phyloP scores from a whole-genome alignment of 192 early-diverging fungal genomes.

The Dispira simplex region DNA sequence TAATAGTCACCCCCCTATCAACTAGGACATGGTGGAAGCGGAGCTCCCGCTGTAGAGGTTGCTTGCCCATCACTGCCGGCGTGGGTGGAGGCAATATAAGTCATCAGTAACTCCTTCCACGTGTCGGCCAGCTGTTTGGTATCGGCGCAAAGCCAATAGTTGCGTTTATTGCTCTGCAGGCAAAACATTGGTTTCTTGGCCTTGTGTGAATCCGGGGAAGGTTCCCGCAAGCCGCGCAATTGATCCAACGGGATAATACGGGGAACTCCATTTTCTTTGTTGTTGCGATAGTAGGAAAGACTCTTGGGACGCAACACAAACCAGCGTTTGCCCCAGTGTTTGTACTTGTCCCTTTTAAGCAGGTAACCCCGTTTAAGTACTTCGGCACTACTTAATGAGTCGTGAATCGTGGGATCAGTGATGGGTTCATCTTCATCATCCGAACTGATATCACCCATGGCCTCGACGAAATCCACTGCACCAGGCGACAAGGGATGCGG shows the following conservation, averaged over 20 bases:
- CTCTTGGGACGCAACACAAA: conserved; percentile 29
- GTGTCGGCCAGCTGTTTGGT: neutral
- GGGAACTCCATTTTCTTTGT: conserved; percentile 27
- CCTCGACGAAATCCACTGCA: too few relatives aligned
- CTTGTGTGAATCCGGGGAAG: conserved; percentile 26
- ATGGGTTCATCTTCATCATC: neutral
- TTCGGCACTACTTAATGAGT: neutral
- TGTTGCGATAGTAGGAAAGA: conserved; percentile 27
- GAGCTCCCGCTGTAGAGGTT: too few relatives aligned
- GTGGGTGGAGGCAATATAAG: neutral
- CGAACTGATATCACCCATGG: neutral
- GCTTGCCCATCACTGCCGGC: too few relatives aligned
- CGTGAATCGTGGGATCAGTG: neutral
- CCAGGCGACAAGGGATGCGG: too few relatives aligned
- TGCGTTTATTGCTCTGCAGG: conserved; percentile 22
- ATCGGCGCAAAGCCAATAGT: conserved; percentile 23
- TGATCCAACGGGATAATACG: conserved; percentile 24
- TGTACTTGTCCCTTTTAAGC: conserved; percentile 27
- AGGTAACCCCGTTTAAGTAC: conserved; percentile 25
- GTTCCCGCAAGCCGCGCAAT: conserved; percentile 23
- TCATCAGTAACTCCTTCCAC: neutral
- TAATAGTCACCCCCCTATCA: too few relatives aligned
- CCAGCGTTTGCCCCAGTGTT: conserved; percentile 33
- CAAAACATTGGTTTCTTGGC: conserved; percentile 25
- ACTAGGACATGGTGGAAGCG: too few relatives aligned